Conservation (phyloP, 129 eudicot species). For the Pittosporum tobira region DNA sequence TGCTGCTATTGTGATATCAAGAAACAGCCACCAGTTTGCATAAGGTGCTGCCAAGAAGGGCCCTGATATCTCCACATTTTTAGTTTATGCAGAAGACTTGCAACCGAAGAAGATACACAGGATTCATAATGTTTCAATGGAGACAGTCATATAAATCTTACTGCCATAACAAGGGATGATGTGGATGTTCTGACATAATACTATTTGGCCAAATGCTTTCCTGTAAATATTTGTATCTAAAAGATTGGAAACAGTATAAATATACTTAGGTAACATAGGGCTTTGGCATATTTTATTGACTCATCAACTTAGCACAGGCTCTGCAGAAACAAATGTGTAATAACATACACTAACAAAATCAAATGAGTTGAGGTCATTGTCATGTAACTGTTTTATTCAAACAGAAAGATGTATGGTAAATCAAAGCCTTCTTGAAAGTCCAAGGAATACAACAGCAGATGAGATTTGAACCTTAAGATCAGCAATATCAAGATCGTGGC, state of each 20-base stretch:
- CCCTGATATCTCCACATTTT: conserved; percentile 23
- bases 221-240: neutral
- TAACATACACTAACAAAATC: conserved; percentile 8
- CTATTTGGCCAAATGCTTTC: neutral
- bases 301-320: neutral
- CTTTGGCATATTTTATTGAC: neutral
- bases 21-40: conserved; percentile 64
- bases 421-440: conserved; percentile 60
- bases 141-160: neutral
- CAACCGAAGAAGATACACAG: neutral
- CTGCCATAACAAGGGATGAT: neutral
- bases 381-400: neutral
- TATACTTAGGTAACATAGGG: neutral
- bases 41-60: conserved; percentile 57
- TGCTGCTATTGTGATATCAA: conserved; percentile 78
- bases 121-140: neutral
- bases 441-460: conserved; percentile 82
- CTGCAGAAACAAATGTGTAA: conserved; percentile 11
- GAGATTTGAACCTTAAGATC: conserved; percentile 89
- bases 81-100: no score
- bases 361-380: neutral
- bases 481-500: conserved; percentile 93
- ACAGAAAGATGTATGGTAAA: conserved; percentile 17
- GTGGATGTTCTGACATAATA: neutral
- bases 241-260: neutral